Evolutionary conservation across 345 rosid species (phyloP).

Genomic region (Lagerstroemia speciosa): DNA sequence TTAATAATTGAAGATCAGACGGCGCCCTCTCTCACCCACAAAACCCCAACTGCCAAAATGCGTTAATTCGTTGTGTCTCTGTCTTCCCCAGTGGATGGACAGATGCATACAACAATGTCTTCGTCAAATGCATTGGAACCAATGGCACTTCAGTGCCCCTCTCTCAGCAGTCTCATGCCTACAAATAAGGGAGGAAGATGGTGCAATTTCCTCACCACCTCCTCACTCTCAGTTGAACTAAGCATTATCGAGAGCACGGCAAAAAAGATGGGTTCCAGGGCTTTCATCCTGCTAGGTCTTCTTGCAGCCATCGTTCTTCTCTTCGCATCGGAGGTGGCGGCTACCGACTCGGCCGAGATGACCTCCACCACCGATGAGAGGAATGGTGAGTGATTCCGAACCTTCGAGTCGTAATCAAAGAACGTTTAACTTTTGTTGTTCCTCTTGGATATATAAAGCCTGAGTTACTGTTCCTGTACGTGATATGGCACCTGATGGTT

Average conservation of each 20-base stretch:
- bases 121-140: neutral
- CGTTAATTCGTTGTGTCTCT: no score
- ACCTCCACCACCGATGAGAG: neutral
- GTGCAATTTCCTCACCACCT: neutral
- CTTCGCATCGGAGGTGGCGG: constrained; percentile 7
- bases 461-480: no score
- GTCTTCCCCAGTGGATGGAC: neutral
- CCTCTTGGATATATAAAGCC: no score
- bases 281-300: constrained; percentile 4
- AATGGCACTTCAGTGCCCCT: no score
- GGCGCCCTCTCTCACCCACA: no score
- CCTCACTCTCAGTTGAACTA: neutral
- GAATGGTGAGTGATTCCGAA: no score
- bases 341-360: constrained; percentile 3
- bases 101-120: neutral
- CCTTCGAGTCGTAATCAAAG: no score
- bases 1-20: no score
- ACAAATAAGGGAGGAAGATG: neutral
- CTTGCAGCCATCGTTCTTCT: constrained; percentile 1
- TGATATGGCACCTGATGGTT: neutral
- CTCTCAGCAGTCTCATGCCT: neutral
- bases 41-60: no score
- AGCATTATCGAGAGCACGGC: no score
- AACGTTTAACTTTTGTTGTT: no score
- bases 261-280: constrained; percentile 7